Conservation (phyloP, 108 stramenopile genomes). For the Skeletonema marinoi region DNA sequence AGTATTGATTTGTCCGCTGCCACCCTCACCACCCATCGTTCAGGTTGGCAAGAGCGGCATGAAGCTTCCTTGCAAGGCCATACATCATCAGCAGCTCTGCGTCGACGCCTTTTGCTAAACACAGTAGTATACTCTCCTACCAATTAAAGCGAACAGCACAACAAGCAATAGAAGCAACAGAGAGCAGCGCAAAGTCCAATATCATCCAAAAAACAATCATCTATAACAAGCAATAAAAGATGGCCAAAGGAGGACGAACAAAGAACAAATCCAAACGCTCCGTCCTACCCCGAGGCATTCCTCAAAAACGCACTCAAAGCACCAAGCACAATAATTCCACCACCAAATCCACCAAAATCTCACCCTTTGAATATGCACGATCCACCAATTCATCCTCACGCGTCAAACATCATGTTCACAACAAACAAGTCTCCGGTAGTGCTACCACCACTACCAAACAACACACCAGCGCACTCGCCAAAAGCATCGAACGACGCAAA, state of each 20-base stretch:
- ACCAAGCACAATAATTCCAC: constrained; percentile 1
- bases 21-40: too few relatives aligned
- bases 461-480: constrained; percentile 5
- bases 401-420: constrained; percentile 64
- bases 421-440: not conserved
- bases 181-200: too few relatives aligned
- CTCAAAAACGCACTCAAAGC: constrained; percentile 31
- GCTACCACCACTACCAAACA: not conserved
- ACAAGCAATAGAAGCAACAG: too few relatives aligned
- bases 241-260: constrained; percentile 58
- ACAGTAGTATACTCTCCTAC: too few relatives aligned
- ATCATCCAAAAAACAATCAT: too few relatives aligned
- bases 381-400: constrained; percentile 50
- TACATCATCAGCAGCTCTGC: too few relatives aligned
- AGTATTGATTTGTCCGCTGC: not conserved
- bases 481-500: constrained; percentile 20
- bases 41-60: too few relatives aligned
- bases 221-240: constrained; percentile 7
- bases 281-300: constrained; percentile 74
- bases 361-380: constrained; percentile 79
- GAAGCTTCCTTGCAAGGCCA: too few relatives aligned
- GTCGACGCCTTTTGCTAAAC: too few relatives aligned
- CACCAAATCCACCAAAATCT: constrained; percentile 16
- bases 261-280: constrained; percentile 74
- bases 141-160: too few relatives aligned